Conservation (phyloP, 2,329 filamentous ascomycete species). For the Fusarium nurragi region DNA sequence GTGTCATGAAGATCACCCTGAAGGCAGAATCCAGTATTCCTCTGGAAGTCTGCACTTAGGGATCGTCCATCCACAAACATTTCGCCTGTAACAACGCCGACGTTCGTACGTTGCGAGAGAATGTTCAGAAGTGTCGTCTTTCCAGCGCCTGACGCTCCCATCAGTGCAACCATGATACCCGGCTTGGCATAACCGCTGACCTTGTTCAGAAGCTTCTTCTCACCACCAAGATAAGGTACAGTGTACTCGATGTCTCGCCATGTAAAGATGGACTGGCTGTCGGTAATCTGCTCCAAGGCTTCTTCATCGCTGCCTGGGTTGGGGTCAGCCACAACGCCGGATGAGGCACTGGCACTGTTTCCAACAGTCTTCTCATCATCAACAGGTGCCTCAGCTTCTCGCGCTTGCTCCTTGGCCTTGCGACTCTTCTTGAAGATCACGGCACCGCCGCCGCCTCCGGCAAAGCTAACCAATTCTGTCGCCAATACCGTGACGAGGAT, state of each 20-base stretch:
- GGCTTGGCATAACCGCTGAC: slow-evolving; percentile 83
- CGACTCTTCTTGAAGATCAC: slow-evolving; percentile 77
- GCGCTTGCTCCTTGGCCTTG: slow-evolving; percentile 58
- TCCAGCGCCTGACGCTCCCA: slow-evolving; percentile 83
- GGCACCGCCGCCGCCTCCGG: slow-evolving; percentile 70
- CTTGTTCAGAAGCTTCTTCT: slow-evolving; percentile 51
- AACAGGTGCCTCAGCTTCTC: slow-evolving; percentile 25
- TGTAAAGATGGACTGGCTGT: slow-evolving; percentile 65
- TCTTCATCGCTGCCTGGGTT: slow-evolving; percentile 12
- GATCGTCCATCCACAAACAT: slow-evolving; percentile 79
- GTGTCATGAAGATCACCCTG: slow-evolving; percentile 73
- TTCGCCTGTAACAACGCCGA: slow-evolving; percentile 78
- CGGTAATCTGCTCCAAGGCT: slow-evolving; percentile 40
- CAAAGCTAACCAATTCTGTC: slow-evolving; percentile 46
- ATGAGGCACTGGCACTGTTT: not conserved
- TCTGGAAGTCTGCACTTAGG: slow-evolving; percentile 77
- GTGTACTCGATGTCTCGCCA: slow-evolving; percentile 78
- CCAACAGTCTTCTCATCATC: slow-evolving; percentile 45
- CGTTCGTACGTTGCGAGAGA: slow-evolving; percentile 74
- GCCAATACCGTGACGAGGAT: slow-evolving; percentile 35
- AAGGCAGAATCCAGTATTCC: slow-evolving; percentile 74
- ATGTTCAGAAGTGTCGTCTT: slow-evolving; percentile 87
- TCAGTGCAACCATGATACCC: slow-evolving; percentile 80
- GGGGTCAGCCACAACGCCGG: slow-evolving; percentile 13
- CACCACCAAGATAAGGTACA: slow-evolving; percentile 60